Evolutionary conservation across 371 early-diverging fungal genomes (phyloP), one percentile per base, ranked within the genome.

Genomic region (Mucor piriformis): DNA sequence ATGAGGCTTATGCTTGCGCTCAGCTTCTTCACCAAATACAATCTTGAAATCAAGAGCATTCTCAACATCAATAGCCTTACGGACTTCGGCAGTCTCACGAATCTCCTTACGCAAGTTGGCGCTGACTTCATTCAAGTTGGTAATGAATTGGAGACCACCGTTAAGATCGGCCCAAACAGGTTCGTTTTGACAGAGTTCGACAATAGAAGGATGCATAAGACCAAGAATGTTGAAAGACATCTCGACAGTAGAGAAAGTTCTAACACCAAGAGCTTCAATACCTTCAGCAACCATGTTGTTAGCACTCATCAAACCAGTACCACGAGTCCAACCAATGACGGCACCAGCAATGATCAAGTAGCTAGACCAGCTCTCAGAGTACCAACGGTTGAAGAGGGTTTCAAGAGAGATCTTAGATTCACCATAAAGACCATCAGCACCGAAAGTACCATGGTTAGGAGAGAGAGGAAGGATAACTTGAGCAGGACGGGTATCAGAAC

Each of bases 311-410:
- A 96, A 82, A 48, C 96, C 96, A 44, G 98, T 97, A 63, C 98
- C 96, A 67, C 97, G 90, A 34, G 98, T 97, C 97, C 98, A 97
- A 21, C 98, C 98, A 69, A 97, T 97, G 40, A 93, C 92, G 43
- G 95, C 94, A 63, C 97, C 97, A 46, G 94, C 81, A 42, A 97
- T 88, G 35, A 92, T 83, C 64, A 97, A 76, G 83, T 96, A 93
- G 72, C 80, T 82, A 44, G 87, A 81, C 97, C 97, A 97, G 58
- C 84, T 83, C 72, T 97, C 97, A 56, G 96, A 87, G 52, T 89
- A 81, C 95, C 95, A 97, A 55, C 95, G 86, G 87, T 92, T 91
- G 72, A 97, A 82, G 59, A 95, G 70, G 40, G 95, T 94, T 79
- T 95, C 95, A 24, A 97, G 83, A 15, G 89, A 88, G 59, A 96